Evolutionary conservation across 306 rosid genomes (phyloP).

Genomic region (Vicia sativa): DNA sequence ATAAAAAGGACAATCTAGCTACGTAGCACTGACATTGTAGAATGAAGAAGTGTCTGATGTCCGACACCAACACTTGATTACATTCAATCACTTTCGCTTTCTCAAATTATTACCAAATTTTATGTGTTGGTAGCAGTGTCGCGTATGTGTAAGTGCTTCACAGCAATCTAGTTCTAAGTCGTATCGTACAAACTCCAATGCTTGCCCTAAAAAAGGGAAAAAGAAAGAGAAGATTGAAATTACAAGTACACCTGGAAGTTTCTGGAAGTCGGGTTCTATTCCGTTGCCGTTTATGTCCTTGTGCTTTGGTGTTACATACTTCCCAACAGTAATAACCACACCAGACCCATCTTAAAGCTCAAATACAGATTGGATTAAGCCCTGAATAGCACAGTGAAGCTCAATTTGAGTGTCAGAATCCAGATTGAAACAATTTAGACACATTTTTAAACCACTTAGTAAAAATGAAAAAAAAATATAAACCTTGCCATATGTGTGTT

Average conservation of each 20-base stretch:
- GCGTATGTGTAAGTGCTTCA: neutral
- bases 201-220: neutral
- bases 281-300: constrained; percentile 93
- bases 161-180: neutral
- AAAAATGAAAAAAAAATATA: constrained; percentile 18
- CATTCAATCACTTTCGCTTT: neutral
- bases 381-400: constrained; percentile 49
- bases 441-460: constrained; percentile 23
- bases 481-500: constrained; percentile 95
- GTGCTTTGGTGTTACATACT: constrained; percentile 89
- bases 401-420: neutral
- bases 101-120: neutral
- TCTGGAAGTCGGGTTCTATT: constrained; percentile 84
- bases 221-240: constrained; percentile 3
- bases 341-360: constrained; percentile 95
- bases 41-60: neutral
- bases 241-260: constrained; percentile 67
- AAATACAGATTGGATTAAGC: constrained; percentile 93
- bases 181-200: neutral
- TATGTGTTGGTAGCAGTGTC: neutral
- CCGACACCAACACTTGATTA: neutral
- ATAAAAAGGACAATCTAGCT: neutral
- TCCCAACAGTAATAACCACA: constrained; percentile 90
- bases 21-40: neutral
- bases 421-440: constrained; percentile 16